Evolutionary conservation across 2,329 filamentous ascomycete species (phyloP).

Genomic region (Fusarium sambucinum): DNA sequence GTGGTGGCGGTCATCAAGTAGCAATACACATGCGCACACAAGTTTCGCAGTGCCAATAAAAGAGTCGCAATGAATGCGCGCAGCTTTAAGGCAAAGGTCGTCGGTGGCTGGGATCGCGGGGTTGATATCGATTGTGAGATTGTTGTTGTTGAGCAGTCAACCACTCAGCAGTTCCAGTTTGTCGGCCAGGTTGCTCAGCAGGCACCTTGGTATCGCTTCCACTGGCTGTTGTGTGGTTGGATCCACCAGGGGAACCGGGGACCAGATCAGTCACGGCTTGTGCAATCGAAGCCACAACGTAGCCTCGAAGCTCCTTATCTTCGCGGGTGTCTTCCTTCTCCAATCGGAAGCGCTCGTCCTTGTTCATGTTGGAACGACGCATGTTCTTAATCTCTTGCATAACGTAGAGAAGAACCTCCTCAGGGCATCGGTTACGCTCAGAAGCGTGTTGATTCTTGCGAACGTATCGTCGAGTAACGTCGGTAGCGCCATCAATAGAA

Average conservation of each 20-base stretch:
- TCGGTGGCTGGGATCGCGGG: conserved; percentile 60
- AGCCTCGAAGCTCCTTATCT: conserved; percentile 78
- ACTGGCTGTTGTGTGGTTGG: conserved; percentile 41
- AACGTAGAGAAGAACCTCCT: conserved; percentile 91
- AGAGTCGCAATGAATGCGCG: conserved; percentile 38
- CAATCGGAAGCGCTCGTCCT: conserved; percentile 84
- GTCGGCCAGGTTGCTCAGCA: conserved; percentile 68
- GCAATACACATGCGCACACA: conserved; percentile 10
- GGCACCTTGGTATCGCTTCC: conserved; percentile 71
- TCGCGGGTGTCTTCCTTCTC: conserved; percentile 84
- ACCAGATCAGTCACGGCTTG: conserved; percentile 78
- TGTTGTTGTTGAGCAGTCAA: conserved; percentile 61
- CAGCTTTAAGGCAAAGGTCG: conserved; percentile 51
- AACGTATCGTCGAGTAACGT: conserved; percentile 75
- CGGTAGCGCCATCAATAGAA: conserved; percentile 83
- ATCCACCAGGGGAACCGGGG: conserved; percentile 56
- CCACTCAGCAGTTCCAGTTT: conserved; percentile 65
- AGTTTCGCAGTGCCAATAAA: conserved; percentile 11
- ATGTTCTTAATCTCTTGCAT: conserved; percentile 90
- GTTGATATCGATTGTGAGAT: conserved; percentile 57
- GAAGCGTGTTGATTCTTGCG: conserved; percentile 78
- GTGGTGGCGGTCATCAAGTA: conserved; percentile 12
- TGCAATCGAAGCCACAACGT: conserved; percentile 79
- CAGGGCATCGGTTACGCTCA: conserved; percentile 83
- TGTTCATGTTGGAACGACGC: conserved; percentile 84